Evolutionary conservation across 2,329 filamentous ascomycete genomes (phyloP).

Genomic region (Fusarium sp.): DNA sequence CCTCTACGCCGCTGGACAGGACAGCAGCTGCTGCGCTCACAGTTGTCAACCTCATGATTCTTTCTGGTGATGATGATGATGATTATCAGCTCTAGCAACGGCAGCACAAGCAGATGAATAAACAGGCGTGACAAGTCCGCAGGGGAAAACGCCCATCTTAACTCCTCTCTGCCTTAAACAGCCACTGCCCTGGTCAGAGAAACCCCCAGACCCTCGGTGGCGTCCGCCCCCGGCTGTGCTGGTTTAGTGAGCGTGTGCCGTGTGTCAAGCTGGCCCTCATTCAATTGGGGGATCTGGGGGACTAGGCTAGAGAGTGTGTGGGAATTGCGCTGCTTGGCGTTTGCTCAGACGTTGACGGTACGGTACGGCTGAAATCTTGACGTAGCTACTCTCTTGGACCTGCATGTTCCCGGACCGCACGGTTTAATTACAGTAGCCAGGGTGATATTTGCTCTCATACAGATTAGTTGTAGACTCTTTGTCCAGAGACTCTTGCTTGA

Average conservation of each 20-base stretch:
- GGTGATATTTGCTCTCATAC: no score
- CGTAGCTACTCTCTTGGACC: slow-evolving; percentile 10
- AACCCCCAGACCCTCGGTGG: slow-evolving; percentile 2
- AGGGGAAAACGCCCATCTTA: slow-evolving; percentile 4
- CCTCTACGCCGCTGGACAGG: slow-evolving; percentile 28
- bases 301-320: neutral
- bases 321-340: slow-evolving; percentile 10
- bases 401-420: slow-evolving; percentile 5
- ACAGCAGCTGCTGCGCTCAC: slow-evolving; percentile 25
- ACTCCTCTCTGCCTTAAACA: slow-evolving; percentile 10
- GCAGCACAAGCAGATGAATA: neutral
- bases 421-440: neutral
- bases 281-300: slow-evolving; percentile 4
- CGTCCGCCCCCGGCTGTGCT: slow-evolving; percentile 14
- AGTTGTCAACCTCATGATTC: slow-evolving; percentile 41
- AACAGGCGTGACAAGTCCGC: neutral
- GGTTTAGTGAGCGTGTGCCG: neutral
- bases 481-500: neutral
- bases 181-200: neutral
- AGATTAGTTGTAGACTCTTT: no score
- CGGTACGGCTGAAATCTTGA: slow-evolving; percentile 28
- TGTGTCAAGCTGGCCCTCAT: neutral
- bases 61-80: slow-evolving; percentile 19
- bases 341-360: slow-evolving; percentile 9
- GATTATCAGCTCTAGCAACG: neutral